These are phyloP conservation scores for Drosera spatulata DNA, from an alignment of 179 eudicot species.

Conservation along the genomic window DNA sequence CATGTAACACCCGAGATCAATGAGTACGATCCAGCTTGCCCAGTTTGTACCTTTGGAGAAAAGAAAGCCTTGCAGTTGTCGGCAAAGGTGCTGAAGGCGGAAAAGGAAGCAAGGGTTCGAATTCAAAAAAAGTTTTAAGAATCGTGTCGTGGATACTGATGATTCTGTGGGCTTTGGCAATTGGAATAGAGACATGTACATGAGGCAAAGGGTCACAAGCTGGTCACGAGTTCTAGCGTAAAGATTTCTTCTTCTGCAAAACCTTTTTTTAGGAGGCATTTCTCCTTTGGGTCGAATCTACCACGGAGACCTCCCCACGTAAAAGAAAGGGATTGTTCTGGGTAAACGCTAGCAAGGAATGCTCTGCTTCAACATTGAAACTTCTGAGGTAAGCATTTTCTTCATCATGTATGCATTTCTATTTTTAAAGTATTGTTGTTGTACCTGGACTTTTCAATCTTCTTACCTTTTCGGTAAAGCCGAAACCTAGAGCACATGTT, in stretches of 20 bases:
- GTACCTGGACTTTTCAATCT: no score
- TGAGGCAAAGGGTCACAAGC: constrained; percentile 28
- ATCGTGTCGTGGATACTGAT: constrained; percentile 18
- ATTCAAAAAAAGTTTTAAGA: constrained; percentile 29
- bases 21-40: constrained; percentile 52
- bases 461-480: no score
- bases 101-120: constrained; percentile 26
- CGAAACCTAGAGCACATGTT: no score
- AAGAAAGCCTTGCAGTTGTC: constrained; percentile 32
- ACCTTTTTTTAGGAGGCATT: constrained; percentile 46
- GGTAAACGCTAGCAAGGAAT: constrained; percentile 40
- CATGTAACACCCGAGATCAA: constrained; percentile 33
- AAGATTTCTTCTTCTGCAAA: constrained; percentile 25
- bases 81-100: constrained; percentile 36
- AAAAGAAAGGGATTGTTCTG: constrained; percentile 42
- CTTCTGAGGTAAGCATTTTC: neutral
- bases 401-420: no score
- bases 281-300: constrained; percentile 40
- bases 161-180: constrained; percentile 33
- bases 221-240: constrained; percentile 37
- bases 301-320: constrained; percentile 16
- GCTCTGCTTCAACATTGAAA: constrained; percentile 6
- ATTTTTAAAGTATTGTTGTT: no score
- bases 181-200: constrained; percentile 19
- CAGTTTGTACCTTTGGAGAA: constrained; percentile 42